Base-by-base conservation (phyloP, 352 stramenopile genomes). In the Phytophthora multivora region DNA sequence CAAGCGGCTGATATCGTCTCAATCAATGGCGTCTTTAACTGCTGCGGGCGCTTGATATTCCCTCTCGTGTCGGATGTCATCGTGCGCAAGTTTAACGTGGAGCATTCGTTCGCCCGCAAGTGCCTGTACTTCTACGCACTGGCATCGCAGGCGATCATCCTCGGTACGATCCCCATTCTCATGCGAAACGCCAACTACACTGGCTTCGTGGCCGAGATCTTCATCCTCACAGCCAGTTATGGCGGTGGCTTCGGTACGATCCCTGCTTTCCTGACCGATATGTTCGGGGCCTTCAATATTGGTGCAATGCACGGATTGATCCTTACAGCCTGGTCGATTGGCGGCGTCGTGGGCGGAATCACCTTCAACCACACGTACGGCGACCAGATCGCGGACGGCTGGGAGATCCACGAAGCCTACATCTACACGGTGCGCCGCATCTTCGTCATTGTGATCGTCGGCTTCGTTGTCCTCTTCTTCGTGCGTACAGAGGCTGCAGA, bases 241-340 rank as follows among this genome's bases (percentile, higher is more conserved):
- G 83, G 83, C 21, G 85, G 80, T 15, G 80, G 79, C 39, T 90
- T 91, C 30, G 81, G 82, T 39, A 89, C 70, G 11, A 91, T 92
- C 52, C 83, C 83, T 33, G 79, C 66, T 28, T 89, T 92, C 57
- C 50, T 94, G 19, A 90, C 83, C 0, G 85, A 92, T 49, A 92
- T 92, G 82, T 94, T 92, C 49, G 85, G 85, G n/a, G 79, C 79
- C 3, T 91, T 74, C 58, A 91, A 93, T 73, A 91, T 91, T 35
- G 85, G 80, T 11, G 85, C 79, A 5, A 87, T 93, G 78, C 83
- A 92, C 62, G 85, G 85, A 0, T 41, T 90, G 21, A 87, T 90
- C 61, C 58, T 92, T 5, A 92, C 85, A 3, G 73, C 83, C 9
- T 93, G 85, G 83, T 91, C 82, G 1, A 90, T 91, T 48, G 79